Base-by-base conservation (phyloP, 306 rosid species). In the Styphnolobium japonicum region DNA sequence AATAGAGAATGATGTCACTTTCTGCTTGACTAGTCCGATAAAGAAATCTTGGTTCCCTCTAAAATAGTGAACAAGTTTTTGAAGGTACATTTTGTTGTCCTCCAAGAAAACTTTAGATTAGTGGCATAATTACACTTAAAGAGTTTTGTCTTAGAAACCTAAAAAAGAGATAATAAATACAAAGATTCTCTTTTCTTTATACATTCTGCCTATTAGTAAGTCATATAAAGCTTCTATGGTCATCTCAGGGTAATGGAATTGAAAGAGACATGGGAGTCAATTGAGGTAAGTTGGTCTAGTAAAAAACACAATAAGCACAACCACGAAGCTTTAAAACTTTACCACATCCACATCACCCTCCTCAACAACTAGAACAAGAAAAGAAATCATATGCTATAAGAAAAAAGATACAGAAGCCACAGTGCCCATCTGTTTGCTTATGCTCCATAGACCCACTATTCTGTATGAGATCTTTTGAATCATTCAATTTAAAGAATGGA, bases 181-280 rank as follows among this genome's bases (percentile, higher is more conserved):
- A 65, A 58, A 34, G 64, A 53, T 40, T 36, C 51, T 66, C 22
- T 52, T 66, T 70, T 4, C 43, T 70, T 45, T 25, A 31, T 53
- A 7, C 66, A 58, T 65, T 76, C 36, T 37, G 18, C 43, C 4
- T 40, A 25, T 19, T 2, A 27, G 29, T n/a, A 46, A 74, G 81
- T 77, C 78, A 58, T 2, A 68, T 70, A 60, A 78, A 84, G 71
- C 62, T 52, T 86, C 76, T 25, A 55, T 33, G 45, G 58, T 53
- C 49, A 75, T 71, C 73, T 78, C 80, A 63, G 46, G 67, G 71
- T 42, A 73, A 67, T 63, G 77, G 70, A 70, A 18, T 62, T 27
- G 81, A 80, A 80, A 81, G 84, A 73, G 90, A 81, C 84, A 48
- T 31, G 36, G 23, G 43, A 66, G 62, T 33, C 71, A 73, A 77